phyloP scores from a whole-genome alignment of 73 alveolate species.

The Paramecium bursaria region DNA sequence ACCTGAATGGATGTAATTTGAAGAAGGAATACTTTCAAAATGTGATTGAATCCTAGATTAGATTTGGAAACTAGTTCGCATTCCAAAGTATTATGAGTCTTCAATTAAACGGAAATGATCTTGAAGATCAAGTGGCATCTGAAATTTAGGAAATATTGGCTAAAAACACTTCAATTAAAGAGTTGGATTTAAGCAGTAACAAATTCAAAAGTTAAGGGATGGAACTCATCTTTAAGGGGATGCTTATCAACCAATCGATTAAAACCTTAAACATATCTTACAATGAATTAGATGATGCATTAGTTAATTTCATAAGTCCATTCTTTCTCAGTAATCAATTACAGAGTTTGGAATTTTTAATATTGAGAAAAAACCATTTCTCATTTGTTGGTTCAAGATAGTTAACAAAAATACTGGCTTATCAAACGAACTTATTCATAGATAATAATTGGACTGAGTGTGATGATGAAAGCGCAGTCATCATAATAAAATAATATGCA shows the following conservation, averaged over 20 bases:
- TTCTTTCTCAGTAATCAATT: background rate
- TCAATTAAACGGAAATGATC: background rate
- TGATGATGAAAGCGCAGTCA: constrained; percentile 40
- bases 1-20: no score
- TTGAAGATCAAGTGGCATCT: constrained; percentile 9
- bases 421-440: background rate
- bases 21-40: no score
- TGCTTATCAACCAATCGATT: constrained; percentile 6
- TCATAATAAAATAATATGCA: constrained; percentile 22
- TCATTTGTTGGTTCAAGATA: constrained; percentile 8
- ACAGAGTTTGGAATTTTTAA: constrained; percentile 13
- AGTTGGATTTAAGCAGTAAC: constrained; percentile 1
- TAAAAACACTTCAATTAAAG: constrained; percentile 11
- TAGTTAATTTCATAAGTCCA: background rate
- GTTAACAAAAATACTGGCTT: background rate
- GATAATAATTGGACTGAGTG: constrained; percentile 52
- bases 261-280: background rate
- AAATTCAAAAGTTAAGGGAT: constrained; percentile 19
- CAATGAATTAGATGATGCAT: constrained; percentile 22
- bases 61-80: background rate
- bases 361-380: constrained; percentile 30
- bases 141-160: constrained; percentile 8
- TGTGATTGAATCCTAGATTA: no score
- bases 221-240: constrained; percentile 25
- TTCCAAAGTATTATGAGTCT: constrained; percentile 26